phyloP scores from a whole-genome alignment of 2,329 filamentous ascomycete species.

The Colletotrichum liriopes region DNA sequence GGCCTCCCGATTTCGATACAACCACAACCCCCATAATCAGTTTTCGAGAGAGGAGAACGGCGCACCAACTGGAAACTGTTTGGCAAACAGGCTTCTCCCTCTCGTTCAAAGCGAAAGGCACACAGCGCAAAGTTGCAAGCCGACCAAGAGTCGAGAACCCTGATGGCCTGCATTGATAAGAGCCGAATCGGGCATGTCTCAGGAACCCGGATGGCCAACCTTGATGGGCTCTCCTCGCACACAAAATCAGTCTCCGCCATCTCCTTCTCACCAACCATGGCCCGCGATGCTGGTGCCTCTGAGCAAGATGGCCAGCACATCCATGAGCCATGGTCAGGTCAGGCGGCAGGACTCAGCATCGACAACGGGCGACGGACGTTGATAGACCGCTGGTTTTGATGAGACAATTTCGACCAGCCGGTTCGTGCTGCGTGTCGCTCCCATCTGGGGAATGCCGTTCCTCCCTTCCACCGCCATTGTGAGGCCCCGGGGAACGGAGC shows the following conservation, averaged over 20 bases:
- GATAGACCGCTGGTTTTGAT: slow-evolving; percentile 26
- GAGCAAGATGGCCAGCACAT: slow-evolving; percentile 29
- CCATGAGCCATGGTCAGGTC: slow-evolving; percentile 10
- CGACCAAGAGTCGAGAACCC: slow-evolving; percentile 33
- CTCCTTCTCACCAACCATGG: slow-evolving; percentile 26
- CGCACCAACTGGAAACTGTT: too few species aligned
- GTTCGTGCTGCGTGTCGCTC: slow-evolving; percentile 15
- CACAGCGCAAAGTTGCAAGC: background rate
- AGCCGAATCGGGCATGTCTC: slow-evolving; percentile 6
- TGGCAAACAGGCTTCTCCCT: background rate
- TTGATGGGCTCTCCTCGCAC: slow-evolving; percentile 36
- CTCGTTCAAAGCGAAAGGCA: background rate
- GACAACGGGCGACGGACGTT: slow-evolving; percentile 23
- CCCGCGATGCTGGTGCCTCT: slow-evolving; percentile 1
- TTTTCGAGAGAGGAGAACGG: too few species aligned
- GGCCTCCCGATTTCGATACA: background rate
- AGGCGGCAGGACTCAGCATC: slow-evolving; percentile 17
- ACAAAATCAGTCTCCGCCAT: slow-evolving; percentile 16
- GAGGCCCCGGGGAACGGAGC: background rate
- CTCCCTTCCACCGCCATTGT: slow-evolving; percentile 36
- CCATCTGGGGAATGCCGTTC: slow-evolving; percentile 6
- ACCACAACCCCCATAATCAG: background rate
- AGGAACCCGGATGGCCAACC: slow-evolving; percentile 43
- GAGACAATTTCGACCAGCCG: slow-evolving; percentile 32
- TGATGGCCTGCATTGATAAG: slow-evolving; percentile 40